phyloP scores from a whole-genome alignment of 768 basidiomycete genomes.

The Pisolithus microcarpus region DNA sequence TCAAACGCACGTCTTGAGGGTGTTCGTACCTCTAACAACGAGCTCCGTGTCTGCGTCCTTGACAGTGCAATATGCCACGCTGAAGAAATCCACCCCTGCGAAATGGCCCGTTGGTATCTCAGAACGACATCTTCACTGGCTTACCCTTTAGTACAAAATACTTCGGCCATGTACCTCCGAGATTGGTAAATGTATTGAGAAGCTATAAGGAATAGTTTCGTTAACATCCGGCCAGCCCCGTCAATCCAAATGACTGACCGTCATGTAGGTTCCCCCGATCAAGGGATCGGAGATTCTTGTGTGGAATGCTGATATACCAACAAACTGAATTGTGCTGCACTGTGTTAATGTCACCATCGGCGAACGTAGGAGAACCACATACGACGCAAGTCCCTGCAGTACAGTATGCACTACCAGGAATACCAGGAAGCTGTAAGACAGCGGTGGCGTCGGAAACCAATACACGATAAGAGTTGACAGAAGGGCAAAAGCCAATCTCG shows the following conservation, averaged over 20 bases:
- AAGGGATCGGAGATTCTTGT: conserved; percentile 92
- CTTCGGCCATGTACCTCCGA: conserved; percentile 98
- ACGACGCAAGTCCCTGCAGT: conserved; percentile 79
- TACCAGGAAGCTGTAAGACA: conserved; percentile 69
- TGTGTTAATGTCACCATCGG: not conserved
- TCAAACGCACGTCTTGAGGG: not conserved
- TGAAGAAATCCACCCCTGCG: conserved; percentile 81
- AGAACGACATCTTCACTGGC: not conserved
- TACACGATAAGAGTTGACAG: conserved; percentile 72
- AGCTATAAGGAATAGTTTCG: conserved; percentile 43
- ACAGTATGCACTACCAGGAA: conserved; percentile 80
- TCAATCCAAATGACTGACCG: conserved; percentile 44
- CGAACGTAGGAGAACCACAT: conserved; percentile 23
- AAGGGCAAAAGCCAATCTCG: conserved; percentile 66
- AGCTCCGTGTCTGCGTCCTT: conserved; percentile 48
- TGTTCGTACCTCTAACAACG: conserved; percentile 44
- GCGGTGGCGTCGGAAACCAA: conserved; percentile 75
- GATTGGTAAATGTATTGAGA: conserved; percentile 90
- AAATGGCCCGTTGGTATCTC: conserved; percentile 6
- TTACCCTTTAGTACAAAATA: conserved; percentile 90
- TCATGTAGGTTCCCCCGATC: conserved; percentile 99
- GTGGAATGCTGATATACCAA: conserved; percentile 98
- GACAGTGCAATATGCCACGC: conserved; percentile 75
- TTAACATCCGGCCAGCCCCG: not conserved
- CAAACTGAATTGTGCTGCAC: conserved; percentile 91